Evolutionary conservation across 305 asterid species (phyloP), one percentile per base, ranked within the genome.

Genomic region (Rubia peregrina): DNA sequence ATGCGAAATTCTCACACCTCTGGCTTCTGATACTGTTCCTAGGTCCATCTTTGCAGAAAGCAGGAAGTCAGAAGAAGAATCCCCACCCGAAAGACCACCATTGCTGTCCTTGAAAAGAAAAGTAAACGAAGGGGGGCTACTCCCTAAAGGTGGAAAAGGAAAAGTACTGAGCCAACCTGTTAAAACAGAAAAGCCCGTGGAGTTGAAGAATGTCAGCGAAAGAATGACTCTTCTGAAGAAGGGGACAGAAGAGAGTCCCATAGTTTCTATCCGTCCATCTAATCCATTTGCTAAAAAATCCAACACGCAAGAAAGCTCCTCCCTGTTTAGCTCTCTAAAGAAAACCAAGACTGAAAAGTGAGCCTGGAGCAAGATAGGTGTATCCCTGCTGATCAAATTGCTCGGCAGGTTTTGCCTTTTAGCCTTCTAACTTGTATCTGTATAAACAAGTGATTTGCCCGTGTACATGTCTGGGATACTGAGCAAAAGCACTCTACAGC

Each of bases 261-360:
- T 40, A 21, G 76, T 44, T 65, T 21, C 67, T 56, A 72, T 71
- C 75, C 90, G 95, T 43, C 96, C 96, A 19, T 80, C 88, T 19
- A 94, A 94, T 77, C 98, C 98, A 16, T 94, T 94, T n/a, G 96
- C 95, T 3, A 91, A 88, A 83, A 56, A 89, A 79, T 84, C 90
- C 16, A 84, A 74, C 79, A 79, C 71, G 66, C 89, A 87, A 77
- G 88, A 77, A 71, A 83, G 48, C 68, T 51, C 86, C 22, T 88
- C 97, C 16, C 69, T 94, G 79, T 78, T 91, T 33, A 89, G 83
- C 73, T 86, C 96, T 73, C 74, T 95, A 41, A 94, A 89, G 88
- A 94, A 88, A 82, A 77, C 73, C 80, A 93, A 88, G 73, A 71
- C 46, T 51, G 59, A 51, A 51, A 51, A 56, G 84, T 72, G 9